Conservation (phyloP, 768 basidiomycete genomes). For the Tephrocybe sp. region DNA sequence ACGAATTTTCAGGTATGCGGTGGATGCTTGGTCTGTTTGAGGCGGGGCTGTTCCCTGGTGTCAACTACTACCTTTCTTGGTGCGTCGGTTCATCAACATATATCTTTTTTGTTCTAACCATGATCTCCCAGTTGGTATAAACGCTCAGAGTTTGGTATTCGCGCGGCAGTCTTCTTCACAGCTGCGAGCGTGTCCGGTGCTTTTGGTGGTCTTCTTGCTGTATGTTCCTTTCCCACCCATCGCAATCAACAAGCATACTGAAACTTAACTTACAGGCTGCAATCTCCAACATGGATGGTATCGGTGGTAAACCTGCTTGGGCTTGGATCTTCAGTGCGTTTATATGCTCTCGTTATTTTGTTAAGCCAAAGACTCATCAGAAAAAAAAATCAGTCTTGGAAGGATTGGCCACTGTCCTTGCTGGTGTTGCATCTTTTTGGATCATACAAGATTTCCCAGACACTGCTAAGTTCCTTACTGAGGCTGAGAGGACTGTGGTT, state of each 20-base stretch:
- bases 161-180: conserved; percentile 69
- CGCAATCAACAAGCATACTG: too few species aligned
- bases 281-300: conserved; percentile 70
- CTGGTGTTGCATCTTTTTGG: conserved; percentile 66
- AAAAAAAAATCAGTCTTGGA: conserved; percentile 47
- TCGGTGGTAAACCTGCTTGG: conserved; percentile 66
- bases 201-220: conserved; percentile 75
- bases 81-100: conserved; percentile 24
- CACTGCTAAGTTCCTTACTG: conserved; percentile 74
- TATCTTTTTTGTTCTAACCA: neutral
- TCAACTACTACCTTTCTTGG: conserved; percentile 76
- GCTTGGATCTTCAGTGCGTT: conserved; percentile 70
- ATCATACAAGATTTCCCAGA: conserved; percentile 85
- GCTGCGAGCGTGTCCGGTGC: conserved; percentile 84
- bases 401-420: conserved; percentile 67
- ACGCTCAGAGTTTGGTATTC: conserved; percentile 74
- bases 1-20: conserved; percentile 51
- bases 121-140: conserved; percentile 45
- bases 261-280: too few species aligned
- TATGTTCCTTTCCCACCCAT: too few species aligned
- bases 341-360: neutral
- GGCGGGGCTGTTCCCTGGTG: conserved; percentile 65
- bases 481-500: conserved; percentile 65
- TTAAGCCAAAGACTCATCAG: neutral
- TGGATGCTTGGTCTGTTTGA: conserved; percentile 77